Evolutionary conservation across 345 rosid genomes (phyloP), one percentile per base, ranked within the genome.

Genomic region (Pistacia atlantica): DNA sequence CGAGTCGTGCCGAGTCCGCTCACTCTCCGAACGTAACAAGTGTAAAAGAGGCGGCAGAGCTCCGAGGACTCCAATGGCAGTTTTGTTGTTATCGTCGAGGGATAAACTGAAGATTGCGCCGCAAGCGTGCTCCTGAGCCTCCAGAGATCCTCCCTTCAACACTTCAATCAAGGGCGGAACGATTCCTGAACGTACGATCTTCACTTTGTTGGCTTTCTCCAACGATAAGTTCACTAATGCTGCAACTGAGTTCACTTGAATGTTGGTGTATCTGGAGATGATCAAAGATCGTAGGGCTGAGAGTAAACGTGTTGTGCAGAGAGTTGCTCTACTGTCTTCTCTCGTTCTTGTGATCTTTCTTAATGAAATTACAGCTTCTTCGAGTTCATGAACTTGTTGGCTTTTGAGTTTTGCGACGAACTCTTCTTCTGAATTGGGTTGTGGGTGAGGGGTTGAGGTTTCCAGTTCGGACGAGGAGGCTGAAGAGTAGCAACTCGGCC

Each of bases 11-110:
- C 90, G 93, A 80, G 93, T 80, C 79, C 89, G 82, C 79, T 89
- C 90, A 74, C 79, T 87, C 12, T 84, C 89, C 0, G 89, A 86
- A 73, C 90, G 82, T 9, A 96, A 80, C 79, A 87, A 78, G 66
- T 88, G 90, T 35, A 96, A 69, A 10, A 96, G 84, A 16, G 99
- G 97, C 48, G 87, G 90, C 75, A 96, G 67, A 6, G 90, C 99
- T 16, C 99, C 99, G 59, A 96, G 74, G 0, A 90, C 98, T 1
- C 98, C 99, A 14, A 96, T 90, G 33, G 95, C 99, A 8, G 90
- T 88, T 84, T 91, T 93, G 81, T 90, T 96, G 71, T 85, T 79
- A 51, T 93, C 93, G 4, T 93, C 98, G 0, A 93, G 81, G 11
- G 98, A 91, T 69, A 96, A 77, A 77, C 98, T 93, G 77, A 93